Percentiles rank a stretch among this genome's conserved stretches.
Conservation (phyloP, 805 yeast species). For the Saccharomyces mikatae region DNA sequence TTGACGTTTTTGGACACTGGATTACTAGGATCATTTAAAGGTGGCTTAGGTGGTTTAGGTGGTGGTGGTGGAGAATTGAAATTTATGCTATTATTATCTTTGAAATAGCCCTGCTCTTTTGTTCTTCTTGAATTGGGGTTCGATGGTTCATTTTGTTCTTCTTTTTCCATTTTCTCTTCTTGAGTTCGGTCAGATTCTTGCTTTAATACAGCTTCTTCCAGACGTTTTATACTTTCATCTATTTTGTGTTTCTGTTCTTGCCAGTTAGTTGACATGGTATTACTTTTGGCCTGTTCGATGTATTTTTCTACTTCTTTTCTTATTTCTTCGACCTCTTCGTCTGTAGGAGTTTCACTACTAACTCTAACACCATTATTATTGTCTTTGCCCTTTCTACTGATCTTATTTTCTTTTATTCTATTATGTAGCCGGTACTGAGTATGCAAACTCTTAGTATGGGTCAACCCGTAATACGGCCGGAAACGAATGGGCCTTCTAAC, state of each 20-base stretch:
- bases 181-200: slow-evolving; percentile 7
- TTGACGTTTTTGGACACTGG: slow-evolving; percentile 29
- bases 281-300: slow-evolving; percentile 15
- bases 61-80: neutral
- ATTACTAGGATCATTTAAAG: slow-evolving; percentile 27
- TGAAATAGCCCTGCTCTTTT: slow-evolving; percentile 6
- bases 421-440: neutral
- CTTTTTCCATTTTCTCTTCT: neutral
- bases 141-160: neutral
- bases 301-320: slow-evolving; percentile 20
- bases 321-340: slow-evolving; percentile 19
- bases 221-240: slow-evolving; percentile 18
- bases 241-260: slow-evolving; percentile 13
- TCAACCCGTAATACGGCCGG: neutral
- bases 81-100: slow-evolving; percentile 6
- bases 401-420: neutral
- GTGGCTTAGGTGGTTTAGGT: neutral
- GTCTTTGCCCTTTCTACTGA: neutral
- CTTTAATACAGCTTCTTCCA: slow-evolving; percentile 19
- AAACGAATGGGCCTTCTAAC: neutral
- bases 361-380: neutral
- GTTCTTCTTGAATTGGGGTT: neutral
- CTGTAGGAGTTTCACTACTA: slow-evolving; percentile 14
- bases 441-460: neutral
- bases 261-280: slow-evolving; percentile 8